Evolutionary conservation across 495 filamentous ascomycete species (phyloP).

Genomic region (Chaetomium cochliodes): DNA sequence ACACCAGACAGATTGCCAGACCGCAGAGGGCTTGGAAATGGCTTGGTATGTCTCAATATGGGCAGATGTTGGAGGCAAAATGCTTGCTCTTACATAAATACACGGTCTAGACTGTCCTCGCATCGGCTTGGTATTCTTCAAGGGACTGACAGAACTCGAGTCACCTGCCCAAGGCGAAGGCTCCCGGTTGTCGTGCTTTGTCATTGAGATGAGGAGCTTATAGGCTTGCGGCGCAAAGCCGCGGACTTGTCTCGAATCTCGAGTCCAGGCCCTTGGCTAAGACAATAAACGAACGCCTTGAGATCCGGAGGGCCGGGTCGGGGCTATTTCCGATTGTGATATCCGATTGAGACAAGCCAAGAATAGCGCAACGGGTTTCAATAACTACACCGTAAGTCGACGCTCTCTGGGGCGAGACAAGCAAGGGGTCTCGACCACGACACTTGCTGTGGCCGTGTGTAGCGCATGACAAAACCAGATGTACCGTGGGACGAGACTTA

Average conservation of each 20-base stretch:
- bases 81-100: neutral
- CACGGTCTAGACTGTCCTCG: neutral
- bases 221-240: neutral
- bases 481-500: neutral
- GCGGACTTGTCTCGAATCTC: neutral
- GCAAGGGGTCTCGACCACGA: neutral
- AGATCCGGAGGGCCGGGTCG: neutral
- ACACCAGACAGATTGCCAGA: neutral
- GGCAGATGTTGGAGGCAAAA: neutral
- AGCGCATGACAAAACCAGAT: neutral
- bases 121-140: neutral
- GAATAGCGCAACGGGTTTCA: neutral
- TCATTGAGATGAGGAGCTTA: neutral
- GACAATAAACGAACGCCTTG: neutral
- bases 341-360: neutral
- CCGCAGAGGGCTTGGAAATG: neutral
- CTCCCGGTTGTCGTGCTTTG: neutral
- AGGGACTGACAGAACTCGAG: neutral
- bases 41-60: neutral
- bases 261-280: slow-evolving; percentile 4
- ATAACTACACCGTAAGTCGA: neutral
- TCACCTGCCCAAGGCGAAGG: neutral
- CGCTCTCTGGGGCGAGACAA: neutral
- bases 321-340: neutral
- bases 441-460: neutral